phyloP scores from a whole-genome alignment of 2,329 filamentous ascomycete genomes.

The Botryotinia globosa region DNA sequence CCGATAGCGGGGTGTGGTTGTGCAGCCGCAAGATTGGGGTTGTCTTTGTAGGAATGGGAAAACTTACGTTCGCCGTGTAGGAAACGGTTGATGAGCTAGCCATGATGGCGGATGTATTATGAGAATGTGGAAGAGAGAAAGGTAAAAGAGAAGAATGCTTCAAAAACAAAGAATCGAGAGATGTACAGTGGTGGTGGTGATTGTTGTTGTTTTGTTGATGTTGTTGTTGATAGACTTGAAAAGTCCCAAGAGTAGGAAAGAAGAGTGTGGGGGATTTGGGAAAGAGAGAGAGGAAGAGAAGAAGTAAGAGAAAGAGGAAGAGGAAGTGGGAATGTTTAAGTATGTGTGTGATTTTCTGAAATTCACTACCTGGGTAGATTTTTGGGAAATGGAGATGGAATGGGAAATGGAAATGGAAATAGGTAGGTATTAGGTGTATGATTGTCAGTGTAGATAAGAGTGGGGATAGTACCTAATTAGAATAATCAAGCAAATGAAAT shows the following conservation, averaged over 20 bases:
- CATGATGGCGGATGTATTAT: slow-evolving; percentile 32
- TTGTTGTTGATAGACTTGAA: neutral
- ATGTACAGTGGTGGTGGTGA: no score
- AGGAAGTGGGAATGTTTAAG: neutral
- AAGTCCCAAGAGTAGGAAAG: neutral
- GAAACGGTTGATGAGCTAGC: slow-evolving; percentile 37
- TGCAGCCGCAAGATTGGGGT: slow-evolving; percentile 17
- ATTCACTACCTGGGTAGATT: neutral
- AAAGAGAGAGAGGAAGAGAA: neutral
- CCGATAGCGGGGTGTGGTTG: slow-evolving; percentile 21
- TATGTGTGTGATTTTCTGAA: neutral
- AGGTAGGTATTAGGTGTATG: no score
- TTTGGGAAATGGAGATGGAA: neutral
- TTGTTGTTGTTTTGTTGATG: neutral
- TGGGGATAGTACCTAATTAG: neutral
- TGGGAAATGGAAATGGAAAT: neutral
- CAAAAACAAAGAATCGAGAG: neutral
- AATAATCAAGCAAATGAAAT: neutral
- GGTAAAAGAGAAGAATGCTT: neutral
- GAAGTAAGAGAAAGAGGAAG: neutral
- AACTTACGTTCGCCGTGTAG: slow-evolving; percentile 44
- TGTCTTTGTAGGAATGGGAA: neutral
- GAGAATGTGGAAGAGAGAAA: neutral
- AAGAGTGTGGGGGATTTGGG: slow-evolving; percentile 1
- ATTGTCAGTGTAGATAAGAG: slow-evolving; percentile 5